These are phyloP conservation scores for Synchytrium microbalum DNA, from an alignment of 371 early-diverging fungal genomes.

Conservation along the genomic window DNA sequence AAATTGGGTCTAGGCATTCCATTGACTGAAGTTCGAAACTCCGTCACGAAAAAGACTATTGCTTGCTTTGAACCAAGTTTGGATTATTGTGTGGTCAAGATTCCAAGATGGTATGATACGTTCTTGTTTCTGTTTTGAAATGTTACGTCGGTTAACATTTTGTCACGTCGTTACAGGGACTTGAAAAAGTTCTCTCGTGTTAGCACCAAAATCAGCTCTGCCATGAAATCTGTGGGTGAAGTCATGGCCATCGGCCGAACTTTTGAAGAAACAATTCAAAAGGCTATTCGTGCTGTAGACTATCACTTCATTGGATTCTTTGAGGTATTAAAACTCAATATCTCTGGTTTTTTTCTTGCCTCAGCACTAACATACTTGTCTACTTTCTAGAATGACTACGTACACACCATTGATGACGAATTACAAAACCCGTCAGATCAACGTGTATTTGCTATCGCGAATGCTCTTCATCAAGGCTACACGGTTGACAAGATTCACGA, in stretches of 20 bases:
- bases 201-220: constrained; percentile 71
- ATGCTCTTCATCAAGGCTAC: constrained; percentile 72
- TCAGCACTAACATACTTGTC: background rate
- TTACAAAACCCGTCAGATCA: constrained; percentile 77
- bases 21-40: constrained; percentile 80
- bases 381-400: constrained; percentile 44
- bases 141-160: background rate
- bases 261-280: constrained; percentile 92
- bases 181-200: constrained; percentile 89
- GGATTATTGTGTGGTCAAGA: constrained; percentile 91
- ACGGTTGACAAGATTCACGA: constrained; percentile 77
- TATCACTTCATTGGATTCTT: constrained; percentile 71
- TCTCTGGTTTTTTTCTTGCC: background rate
- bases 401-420: constrained; percentile 65
- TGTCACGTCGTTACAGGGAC: constrained; percentile 38
- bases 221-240: constrained; percentile 95
- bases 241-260: constrained; percentile 94
- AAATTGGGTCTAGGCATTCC: constrained; percentile 87
- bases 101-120: constrained; percentile 72
- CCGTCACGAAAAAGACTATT: constrained; percentile 86
- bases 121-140: background rate
- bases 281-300: constrained; percentile 92
- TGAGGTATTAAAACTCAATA: no score
- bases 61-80: constrained; percentile 94
- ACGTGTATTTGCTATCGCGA: constrained; percentile 87